phyloP scores from a whole-genome alignment of 176 grass and related monocot species.

The Oropetium thomaeum region DNA sequence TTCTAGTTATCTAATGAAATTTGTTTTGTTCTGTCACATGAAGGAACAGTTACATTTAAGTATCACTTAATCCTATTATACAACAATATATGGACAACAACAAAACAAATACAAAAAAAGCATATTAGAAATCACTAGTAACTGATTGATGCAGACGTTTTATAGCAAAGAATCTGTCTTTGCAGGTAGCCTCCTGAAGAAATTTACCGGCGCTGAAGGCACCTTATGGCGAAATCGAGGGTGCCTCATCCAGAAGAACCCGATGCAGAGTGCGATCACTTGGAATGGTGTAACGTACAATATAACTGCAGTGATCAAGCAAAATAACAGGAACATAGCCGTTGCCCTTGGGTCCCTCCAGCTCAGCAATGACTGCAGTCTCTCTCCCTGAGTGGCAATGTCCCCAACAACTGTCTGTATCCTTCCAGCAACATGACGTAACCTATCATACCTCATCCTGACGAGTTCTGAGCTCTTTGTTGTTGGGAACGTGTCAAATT shows the following conservation, averaged over 20 bases:
- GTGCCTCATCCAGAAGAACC: conserved; percentile 90
- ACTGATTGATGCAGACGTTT: conserved; percentile 14
- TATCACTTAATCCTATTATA: conserved; percentile 26
- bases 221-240: conserved; percentile 80
- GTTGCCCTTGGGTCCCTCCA: conserved; percentile 97
- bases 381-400: conserved; percentile 85
- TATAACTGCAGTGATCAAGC: conserved; percentile 50
- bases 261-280: conserved; percentile 46
- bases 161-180: conserved; percentile 82
- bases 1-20: neutral
- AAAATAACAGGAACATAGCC: conserved; percentile 75
- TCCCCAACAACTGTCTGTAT: conserved; percentile 90
- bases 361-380: conserved; percentile 71
- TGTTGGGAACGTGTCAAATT: conserved; percentile 93
- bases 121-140: neutral
- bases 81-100: conserved; percentile 26
- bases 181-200: conserved; percentile 89
- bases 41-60: conserved; percentile 14
- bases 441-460: conserved; percentile 76
- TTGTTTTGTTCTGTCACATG: conserved; percentile 16
- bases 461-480: conserved; percentile 46
- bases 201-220: conserved; percentile 57
- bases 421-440: conserved; percentile 70
- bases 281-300: conserved; percentile 67
- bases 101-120: conserved; percentile 22